Conservation (phyloP, 768 basidiomycete species). For the Calocybe gangraenosa region DNA sequence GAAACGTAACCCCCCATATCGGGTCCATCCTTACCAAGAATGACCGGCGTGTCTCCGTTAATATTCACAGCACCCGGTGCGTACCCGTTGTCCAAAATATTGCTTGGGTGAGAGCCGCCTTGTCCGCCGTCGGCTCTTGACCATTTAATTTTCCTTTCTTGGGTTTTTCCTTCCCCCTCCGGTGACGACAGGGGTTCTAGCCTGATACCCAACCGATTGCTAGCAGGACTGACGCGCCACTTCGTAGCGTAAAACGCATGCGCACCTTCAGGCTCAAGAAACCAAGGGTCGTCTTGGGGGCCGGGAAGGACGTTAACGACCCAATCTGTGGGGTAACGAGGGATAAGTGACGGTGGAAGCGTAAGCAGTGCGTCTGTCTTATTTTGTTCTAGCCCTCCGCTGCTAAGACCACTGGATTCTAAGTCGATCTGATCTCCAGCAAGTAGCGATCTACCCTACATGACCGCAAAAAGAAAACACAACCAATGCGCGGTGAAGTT, state of each 20-base stretch:
- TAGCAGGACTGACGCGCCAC: constrained; percentile 53
- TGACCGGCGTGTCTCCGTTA: constrained; percentile 69
- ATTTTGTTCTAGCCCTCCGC: constrained; percentile 9
- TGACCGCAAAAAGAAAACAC: constrained; percentile 1
- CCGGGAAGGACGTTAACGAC: constrained; percentile 52
- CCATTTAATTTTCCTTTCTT: constrained; percentile 44
- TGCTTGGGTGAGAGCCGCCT: constrained; percentile 66
- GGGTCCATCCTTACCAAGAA: constrained; percentile 57
- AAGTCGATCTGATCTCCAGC: constrained; percentile 49
- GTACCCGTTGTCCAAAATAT: constrained; percentile 62
- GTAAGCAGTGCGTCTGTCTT: background rate
- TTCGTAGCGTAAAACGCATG: constrained; percentile 43
- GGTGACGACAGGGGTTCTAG: constrained; percentile 35
- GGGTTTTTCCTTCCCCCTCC: too few relatives aligned
- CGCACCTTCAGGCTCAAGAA: constrained; percentile 45
- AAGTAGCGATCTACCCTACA: constrained; percentile 49
- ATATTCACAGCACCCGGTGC: constrained; percentile 51
- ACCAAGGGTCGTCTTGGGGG: constrained; percentile 59
- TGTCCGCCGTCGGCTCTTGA: constrained; percentile 55
- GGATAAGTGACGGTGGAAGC: constrained; percentile 29
- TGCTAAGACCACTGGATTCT: constrained; percentile 22
- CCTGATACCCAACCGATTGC: constrained; percentile 63
- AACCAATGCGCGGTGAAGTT: constrained; percentile 8
- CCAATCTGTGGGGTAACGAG: constrained; percentile 47
- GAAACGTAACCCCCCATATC: constrained; percentile 65